A percentile compares a stretch with the other conserved stretches of the same genome.
Evolutionary conservation across 768 basidiomycete genomes (phyloP).

Genomic region (Xerocomellus intermedius): DNA sequence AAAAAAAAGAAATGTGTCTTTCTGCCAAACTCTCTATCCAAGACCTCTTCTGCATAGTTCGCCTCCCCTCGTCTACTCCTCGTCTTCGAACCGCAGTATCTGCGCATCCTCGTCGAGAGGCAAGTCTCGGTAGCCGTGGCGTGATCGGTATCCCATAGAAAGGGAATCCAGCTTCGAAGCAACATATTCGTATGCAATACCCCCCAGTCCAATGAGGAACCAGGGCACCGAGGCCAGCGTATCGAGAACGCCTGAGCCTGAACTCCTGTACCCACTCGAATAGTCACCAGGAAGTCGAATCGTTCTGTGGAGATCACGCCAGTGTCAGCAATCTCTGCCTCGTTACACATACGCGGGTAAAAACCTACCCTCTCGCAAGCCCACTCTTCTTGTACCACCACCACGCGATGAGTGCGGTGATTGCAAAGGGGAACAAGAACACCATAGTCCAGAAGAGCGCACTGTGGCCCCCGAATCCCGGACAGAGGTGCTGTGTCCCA

Average conservation of each 20-base stretch:
- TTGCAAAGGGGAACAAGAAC: slow-evolving; percentile 69
- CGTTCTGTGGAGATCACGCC: slow-evolving; percentile 42
- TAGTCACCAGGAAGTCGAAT: slow-evolving; percentile 70
- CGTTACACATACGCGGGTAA: neutral
- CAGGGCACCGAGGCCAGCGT: slow-evolving; percentile 88
- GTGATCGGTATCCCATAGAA: slow-evolving; percentile 40
- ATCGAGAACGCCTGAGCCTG: slow-evolving; percentile 52
- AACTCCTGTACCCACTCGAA: slow-evolving; percentile 29
- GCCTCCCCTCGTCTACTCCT: slow-evolving; percentile 42
- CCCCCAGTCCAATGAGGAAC: slow-evolving; percentile 78
- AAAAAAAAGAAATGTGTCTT: neutral
- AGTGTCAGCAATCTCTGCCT: slow-evolving; percentile 2
- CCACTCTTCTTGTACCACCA: slow-evolving; percentile 83
- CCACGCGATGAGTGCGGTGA: slow-evolving; percentile 73
- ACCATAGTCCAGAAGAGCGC: slow-evolving; percentile 84
- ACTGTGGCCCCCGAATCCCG: slow-evolving; percentile 72
- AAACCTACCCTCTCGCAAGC: slow-evolving; percentile 66
- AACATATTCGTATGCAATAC: slow-evolving; percentile 71
- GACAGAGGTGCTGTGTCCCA: slow-evolving; percentile 74
- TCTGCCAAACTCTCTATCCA: neutral
- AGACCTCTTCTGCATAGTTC: neutral
- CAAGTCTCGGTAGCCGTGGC: slow-evolving; percentile 72
- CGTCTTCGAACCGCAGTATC: slow-evolving; percentile 81
- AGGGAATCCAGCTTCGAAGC: slow-evolving; percentile 44
- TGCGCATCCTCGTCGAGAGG: slow-evolving; percentile 89